Base-by-base conservation (phyloP, 192 early-diverging fungal species). In the Chytriomyces sp. region DNA sequence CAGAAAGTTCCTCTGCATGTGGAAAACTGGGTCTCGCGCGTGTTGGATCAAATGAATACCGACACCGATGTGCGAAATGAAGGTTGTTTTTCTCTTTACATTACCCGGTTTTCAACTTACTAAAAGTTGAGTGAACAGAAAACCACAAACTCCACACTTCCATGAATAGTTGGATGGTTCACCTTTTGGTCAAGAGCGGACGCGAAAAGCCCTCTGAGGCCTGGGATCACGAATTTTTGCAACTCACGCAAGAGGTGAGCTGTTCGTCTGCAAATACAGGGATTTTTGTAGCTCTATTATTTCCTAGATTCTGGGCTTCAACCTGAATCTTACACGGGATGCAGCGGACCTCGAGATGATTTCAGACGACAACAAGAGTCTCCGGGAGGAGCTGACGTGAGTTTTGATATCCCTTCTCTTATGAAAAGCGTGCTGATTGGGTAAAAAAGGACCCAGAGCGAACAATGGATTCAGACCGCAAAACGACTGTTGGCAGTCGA, bases 31-130 rank as follows among this genome's bases (percentile, higher is more conserved):
- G 54, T 85, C 59, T 74, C 77, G n/a, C 75, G 79, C 8, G 41
- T 87, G 26, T 38, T 82, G 34, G 85, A 87, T 32, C 85, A 87
- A 71, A 73, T 87, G 56, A 83, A 85, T 64, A 87, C 81, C 28
- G 85, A 87, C 70, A 80, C 80, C 7, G 85, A 87, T 52, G 59
- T 80, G 3, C 71, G 80, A 8, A 84, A 83, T 39, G 85, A 87
- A 74, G n/a, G n/a, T n/a, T n/a, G n/a, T n/a, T 72, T 75, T 82
- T 40, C 3, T n/a, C n/a, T n/a, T n/a, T n/a, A n/a, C n/a, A n/a
- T n/a, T n/a, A n/a, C n/a, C n/a, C n/a, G n/a, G n/a, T 14, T 28
- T 22, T 3, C 49, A 0, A 1, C 0, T 49, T 1, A n/a, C 39
- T 6, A 77, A 19, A 30, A 17, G 19, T 30, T 26, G 37, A 41